Evolutionary conservation across 768 basidiomycete species (phyloP).

Genomic region (Holtermannia corniformis): DNA sequence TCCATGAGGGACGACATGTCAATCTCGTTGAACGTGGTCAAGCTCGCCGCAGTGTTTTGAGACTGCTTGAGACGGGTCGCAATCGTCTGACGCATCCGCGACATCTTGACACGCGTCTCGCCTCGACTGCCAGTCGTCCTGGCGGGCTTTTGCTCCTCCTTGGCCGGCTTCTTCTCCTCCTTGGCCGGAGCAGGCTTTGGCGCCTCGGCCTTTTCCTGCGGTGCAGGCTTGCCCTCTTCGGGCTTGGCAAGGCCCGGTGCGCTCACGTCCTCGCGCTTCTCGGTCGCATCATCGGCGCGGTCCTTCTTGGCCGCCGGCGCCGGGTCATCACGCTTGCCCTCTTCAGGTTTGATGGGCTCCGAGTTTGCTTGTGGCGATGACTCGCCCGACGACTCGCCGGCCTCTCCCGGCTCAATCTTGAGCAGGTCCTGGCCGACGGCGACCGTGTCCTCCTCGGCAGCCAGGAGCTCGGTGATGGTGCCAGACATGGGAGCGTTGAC

Average conservation of each 20-base stretch:
- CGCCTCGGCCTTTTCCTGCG: constrained; percentile 41
- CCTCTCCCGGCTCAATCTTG: constrained; percentile 74
- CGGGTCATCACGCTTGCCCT: constrained; percentile 32
- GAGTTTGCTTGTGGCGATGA: constrained; percentile 22
- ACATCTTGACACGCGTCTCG: constrained; percentile 97
- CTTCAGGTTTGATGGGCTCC: constrained; percentile 30
- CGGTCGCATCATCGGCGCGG: constrained; percentile 26
- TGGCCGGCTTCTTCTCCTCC: constrained; percentile 30
- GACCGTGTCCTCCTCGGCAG: constrained; percentile 87
- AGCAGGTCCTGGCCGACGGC: constrained; percentile 90
- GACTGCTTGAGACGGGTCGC: constrained; percentile 96
- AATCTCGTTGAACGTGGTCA: constrained; percentile 99
- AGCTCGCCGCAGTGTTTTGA: constrained; percentile 88
- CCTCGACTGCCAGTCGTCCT: constrained; percentile 53
- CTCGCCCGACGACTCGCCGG: constrained; percentile 37
- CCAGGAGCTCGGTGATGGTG: constrained; percentile 75
- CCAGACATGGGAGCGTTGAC: constrained; percentile 88
- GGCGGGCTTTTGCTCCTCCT: constrained; percentile 35
- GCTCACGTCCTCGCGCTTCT: constrained; percentile 28
- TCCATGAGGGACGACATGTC: constrained; percentile 95
- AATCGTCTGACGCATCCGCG: constrained; percentile 93
- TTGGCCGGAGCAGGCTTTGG: constrained; percentile 34
- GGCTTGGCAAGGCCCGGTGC: constrained; percentile 24
- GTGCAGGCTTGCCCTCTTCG: constrained; percentile 17
- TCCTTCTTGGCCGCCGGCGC: constrained; percentile 33